Evolutionary conservation across 2,329 filamentous ascomycete species (phyloP).

Genomic region (Penicillium sp.): DNA sequence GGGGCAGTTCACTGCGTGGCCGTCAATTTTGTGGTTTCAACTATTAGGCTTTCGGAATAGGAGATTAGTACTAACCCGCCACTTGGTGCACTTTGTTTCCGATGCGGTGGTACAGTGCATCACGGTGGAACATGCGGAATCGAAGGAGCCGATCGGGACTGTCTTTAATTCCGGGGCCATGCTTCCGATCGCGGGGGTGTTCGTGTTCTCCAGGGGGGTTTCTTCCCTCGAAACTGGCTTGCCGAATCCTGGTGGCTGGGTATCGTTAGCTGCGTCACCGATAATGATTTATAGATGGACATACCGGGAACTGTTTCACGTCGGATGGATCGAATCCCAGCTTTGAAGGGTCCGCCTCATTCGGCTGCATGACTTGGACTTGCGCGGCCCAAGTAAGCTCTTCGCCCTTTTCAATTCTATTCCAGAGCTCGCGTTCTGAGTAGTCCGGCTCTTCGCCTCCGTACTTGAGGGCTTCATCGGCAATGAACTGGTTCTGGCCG

Average conservation of each 20-base stretch:
- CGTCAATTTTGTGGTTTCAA: neutral
- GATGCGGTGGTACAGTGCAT: conserved; percentile 58
- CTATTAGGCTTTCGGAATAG: no score
- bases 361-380: conserved; percentile 50
- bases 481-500: conserved; percentile 55
- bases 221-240: conserved; percentile 54
- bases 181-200: conserved; percentile 54
- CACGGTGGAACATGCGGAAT: conserved; percentile 55
- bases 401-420: conserved; percentile 49
- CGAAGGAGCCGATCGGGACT: conserved; percentile 55
- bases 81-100: conserved; percentile 49
- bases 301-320: conserved; percentile 51
- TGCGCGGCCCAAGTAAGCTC: conserved; percentile 18
- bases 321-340: conserved; percentile 61
- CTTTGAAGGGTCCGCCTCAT: conserved; percentile 53
- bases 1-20: conserved; percentile 42
- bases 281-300: neutral
- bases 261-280: neutral
- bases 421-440: conserved; percentile 54
- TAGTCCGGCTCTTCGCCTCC: conserved; percentile 58
- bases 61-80: neutral
- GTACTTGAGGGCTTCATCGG: conserved; percentile 50
- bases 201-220: conserved; percentile 56
- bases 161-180: conserved; percentile 58
- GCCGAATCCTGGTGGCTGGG: conserved; percentile 52